Percentiles rank a stretch among this genome's conserved stretches.
These are phyloP conservation scores for Ascochyta pisi DNA, from an alignment of 2,329 filamentous ascomycete genomes.

Conservation along the genomic window DNA sequence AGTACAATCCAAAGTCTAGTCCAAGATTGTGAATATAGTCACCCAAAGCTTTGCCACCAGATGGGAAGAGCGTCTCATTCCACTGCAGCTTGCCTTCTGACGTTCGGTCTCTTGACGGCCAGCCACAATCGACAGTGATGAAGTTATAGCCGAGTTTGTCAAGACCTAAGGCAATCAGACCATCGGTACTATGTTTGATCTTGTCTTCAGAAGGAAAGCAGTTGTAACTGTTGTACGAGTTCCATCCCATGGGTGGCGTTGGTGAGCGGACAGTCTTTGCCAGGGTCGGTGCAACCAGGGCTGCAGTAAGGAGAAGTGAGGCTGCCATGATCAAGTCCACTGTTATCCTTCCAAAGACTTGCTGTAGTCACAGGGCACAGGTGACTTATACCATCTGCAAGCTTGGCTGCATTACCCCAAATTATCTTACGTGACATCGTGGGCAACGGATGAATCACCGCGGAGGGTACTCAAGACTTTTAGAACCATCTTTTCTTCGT, in stretches of 20 bases:
- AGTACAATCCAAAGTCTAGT: constrained; percentile 63
- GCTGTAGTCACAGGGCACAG: neutral
- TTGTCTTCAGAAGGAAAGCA: constrained; percentile 59
- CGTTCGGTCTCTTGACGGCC: constrained; percentile 54
- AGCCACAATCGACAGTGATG: constrained; percentile 67
- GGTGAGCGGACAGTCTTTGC: constrained; percentile 31
- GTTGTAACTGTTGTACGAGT: constrained; percentile 64
- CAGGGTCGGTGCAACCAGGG: constrained; percentile 11
- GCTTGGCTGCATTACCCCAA: neutral
- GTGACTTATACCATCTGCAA: neutral
- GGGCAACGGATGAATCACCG: neutral
- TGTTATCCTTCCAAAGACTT: neutral
- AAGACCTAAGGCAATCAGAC: constrained; percentile 61
- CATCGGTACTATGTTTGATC: constrained; percentile 61
- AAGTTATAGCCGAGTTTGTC: constrained; percentile 62
- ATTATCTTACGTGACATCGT: neutral
- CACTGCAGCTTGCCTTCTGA: constrained; percentile 58
- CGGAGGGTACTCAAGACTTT: neutral
- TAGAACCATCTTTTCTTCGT: neutral
- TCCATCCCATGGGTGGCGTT: constrained; percentile 57
- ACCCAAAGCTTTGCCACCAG: constrained; percentile 57
- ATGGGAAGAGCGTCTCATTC: constrained; percentile 60
- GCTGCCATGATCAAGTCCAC: neutral
- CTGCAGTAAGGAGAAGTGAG: constrained; percentile 3
- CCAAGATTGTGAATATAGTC: constrained; percentile 59